Evolutionary conservation across 345 rosid species (phyloP), one percentile per base, ranked within the genome.

Genomic region (Euphorbia peplus): DNA sequence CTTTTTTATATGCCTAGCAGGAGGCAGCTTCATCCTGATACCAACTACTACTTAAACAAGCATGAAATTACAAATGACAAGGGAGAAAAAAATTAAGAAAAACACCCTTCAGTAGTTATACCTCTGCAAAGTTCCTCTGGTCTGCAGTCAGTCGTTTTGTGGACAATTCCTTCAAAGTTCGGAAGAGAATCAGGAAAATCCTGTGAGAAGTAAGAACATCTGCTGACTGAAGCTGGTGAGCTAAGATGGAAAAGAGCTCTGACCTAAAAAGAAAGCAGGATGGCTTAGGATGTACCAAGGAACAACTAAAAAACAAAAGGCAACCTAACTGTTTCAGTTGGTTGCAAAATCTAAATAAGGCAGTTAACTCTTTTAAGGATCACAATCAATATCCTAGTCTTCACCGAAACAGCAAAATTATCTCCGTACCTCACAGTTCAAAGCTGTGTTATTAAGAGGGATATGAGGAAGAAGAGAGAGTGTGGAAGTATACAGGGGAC

Each of bases 141-240:
- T 95, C 98, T 26, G 88, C 90, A 6, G 96, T 77, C 41, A 90
- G 97, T 72, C 93, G 97, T 79, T 95, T 95, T 29, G 90, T 88
- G 47, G 99, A 95, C 80, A 95, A 79, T 69, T 95, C 99, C 78
- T 95, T 95, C 64, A 95, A 74, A 57, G 95, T 88, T 72, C 95
- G 90, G 68, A 91, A 90, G 69, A 95, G 96, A 69, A 82, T 91
- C 90, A 91, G 75, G 81, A 88, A 88, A 75, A 95, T 88, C 78
- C 99, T 83, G 82, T 91, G 96, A 75, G 97, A 95, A 55, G 87
- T 69, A 68, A 91, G 91, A 65, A 81, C 83, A 67, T 95, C 95
- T 54, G 92, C 88, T n/a, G 85, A 82, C 50, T 83, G 95, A 74
- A 95, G 95, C 79, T 85, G 87, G 78, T 87, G 88, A 35, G 96